Conservation (phyloP, 768 basidiomycete genomes). For the Rhizopogon salebrosus region DNA sequence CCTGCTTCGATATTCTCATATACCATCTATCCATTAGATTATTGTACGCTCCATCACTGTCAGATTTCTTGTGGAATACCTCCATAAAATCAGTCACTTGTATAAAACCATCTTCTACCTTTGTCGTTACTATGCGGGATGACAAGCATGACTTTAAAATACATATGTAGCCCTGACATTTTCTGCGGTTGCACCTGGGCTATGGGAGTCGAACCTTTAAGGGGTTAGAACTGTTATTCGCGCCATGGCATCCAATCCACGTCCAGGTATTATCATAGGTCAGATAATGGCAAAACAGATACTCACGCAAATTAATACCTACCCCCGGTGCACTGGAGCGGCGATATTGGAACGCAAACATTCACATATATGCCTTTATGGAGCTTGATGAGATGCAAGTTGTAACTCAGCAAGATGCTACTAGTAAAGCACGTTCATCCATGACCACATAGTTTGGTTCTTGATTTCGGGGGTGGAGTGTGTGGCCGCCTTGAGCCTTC, state of each 20-base stretch:
- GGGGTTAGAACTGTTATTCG: not conserved
- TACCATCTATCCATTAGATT: not conserved
- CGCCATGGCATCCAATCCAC: conserved; percentile 4
- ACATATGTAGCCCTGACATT: not conserved
- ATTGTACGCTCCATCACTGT: not conserved
- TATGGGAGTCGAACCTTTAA: not conserved
- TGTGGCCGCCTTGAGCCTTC: not conserved
- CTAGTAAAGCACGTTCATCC: no score
- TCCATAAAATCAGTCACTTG: not conserved
- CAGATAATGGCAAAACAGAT: not conserved
- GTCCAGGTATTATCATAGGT: not conserved
- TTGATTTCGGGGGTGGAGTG: not conserved
- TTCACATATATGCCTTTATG: not conserved
- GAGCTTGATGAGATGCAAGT: not conserved
- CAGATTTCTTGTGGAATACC: not conserved
- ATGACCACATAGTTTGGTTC: no score
- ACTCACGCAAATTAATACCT: not conserved
- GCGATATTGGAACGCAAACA: not conserved
- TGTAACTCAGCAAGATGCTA: not conserved
- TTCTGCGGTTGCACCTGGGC: not conserved
- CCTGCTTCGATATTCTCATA: not conserved
- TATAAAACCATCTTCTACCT: not conserved
- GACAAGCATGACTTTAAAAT: not conserved
- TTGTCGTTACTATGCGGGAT: not conserved
- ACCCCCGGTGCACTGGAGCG: not conserved